Percentiles rank a stretch among this genome's conserved stretches.
Evolutionary conservation across 371 early-diverging fungal genomes (phyloP).

Genomic region (Enteropsectra breve): DNA sequence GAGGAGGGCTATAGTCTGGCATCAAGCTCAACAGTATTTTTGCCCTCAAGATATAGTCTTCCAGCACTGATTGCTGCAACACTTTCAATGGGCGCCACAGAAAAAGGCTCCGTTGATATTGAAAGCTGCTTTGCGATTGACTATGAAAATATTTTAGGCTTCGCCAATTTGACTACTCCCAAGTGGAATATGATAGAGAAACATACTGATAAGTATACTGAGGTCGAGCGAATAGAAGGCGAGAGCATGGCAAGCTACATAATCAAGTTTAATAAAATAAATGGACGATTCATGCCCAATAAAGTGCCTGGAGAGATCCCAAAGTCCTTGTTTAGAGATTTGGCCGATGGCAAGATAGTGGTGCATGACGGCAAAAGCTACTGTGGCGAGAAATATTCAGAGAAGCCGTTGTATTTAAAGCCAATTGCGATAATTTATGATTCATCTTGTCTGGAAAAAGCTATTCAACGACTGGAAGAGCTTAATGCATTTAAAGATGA

Average conservation of each 20-base stretch:
- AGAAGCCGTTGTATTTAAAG: too few relatives aligned
- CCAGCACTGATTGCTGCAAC: constrained; percentile 44
- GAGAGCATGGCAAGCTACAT: constrained; percentile 22
- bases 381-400: too few relatives aligned
- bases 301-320: constrained; percentile 40
- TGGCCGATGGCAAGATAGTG: too few relatives aligned
- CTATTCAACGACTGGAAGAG: too few relatives aligned
- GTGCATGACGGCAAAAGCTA: too few relatives aligned
- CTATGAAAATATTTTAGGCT: not conserved
- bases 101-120: constrained; percentile 20
- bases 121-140: not conserved
- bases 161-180: constrained; percentile 10
- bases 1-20: constrained; percentile 25
- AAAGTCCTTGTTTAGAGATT: constrained; percentile 22
- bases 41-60: constrained; percentile 16
- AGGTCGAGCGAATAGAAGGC: not conserved
- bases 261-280: constrained; percentile 28
- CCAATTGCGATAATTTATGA: too few relatives aligned
- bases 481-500: too few relatives aligned
- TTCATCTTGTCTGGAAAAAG: too few relatives aligned
- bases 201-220: constrained; percentile 27
- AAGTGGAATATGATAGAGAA: constrained; percentile 6
- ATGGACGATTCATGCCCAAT: constrained; percentile 38
- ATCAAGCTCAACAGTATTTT: constrained; percentile 35
- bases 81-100: constrained; percentile 39